Conservation (phyloP, 768 basidiomycete species). For the Mycena rebaudengoi region DNA sequence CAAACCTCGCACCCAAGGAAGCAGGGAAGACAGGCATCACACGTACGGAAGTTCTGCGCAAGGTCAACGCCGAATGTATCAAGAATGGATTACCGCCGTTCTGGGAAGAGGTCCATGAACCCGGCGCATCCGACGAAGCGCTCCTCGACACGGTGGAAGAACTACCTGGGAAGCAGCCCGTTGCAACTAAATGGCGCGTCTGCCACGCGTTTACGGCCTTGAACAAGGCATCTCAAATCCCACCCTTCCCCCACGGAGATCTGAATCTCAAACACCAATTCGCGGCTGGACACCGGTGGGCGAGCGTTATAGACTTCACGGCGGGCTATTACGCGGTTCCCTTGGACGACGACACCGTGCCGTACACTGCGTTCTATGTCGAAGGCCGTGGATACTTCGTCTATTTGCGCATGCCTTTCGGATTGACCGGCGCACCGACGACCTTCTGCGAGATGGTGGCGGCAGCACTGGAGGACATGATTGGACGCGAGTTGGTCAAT, state of each 20-base stretch:
- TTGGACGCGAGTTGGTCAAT: slow-evolving; percentile 36
- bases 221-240: slow-evolving; percentile 18
- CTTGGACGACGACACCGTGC: slow-evolving; percentile 30
- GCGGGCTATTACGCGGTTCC: slow-evolving; percentile 43
- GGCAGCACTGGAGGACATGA: slow-evolving; percentile 30
- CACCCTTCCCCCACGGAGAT: slow-evolving; percentile 45
- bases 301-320: slow-evolving; percentile 45
- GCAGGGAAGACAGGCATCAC: slow-evolving; percentile 8
- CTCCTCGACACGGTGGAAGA: background rate
- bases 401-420: slow-evolving; percentile 49
- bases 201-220: slow-evolving; percentile 6
- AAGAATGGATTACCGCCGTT: background rate
- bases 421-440: slow-evolving; percentile 47
- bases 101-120: background rate
- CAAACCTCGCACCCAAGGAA: slow-evolving; percentile 8
- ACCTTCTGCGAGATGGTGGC: slow-evolving; percentile 44
- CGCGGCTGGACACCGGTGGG: slow-evolving; percentile 44
- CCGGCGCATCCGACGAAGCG: background rate
- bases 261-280: slow-evolving; percentile 45
- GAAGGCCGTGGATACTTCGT: slow-evolving; percentile 46
- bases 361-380: slow-evolving; percentile 47
- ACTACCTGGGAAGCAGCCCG: background rate
- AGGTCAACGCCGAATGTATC: background rate
- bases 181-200: slow-evolving; percentile 3
- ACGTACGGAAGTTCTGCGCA: background rate